phyloP scores from a whole-genome alignment of 495 filamentous ascomycete genomes.

The Penicillium pulvis region DNA sequence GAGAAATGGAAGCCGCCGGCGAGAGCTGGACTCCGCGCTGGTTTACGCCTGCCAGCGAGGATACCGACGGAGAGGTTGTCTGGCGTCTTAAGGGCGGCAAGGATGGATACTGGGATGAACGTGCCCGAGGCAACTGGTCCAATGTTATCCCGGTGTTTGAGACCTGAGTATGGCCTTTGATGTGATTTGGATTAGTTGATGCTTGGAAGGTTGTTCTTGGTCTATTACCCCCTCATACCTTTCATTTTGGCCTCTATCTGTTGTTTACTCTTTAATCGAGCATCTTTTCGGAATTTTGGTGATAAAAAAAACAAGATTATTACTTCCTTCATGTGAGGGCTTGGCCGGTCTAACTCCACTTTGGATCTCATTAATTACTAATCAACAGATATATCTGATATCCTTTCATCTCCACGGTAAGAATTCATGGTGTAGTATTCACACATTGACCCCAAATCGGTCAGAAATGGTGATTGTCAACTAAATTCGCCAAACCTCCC shows the following conservation, averaged over 20 bases:
- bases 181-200: background rate
- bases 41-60: constrained; percentile 6
- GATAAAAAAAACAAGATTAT: no score
- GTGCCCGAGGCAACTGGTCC: constrained; percentile 67
- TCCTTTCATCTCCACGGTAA: background rate
- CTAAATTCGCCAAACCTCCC: no score
- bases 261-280: background rate
- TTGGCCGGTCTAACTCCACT: background rate
- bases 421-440: no score
- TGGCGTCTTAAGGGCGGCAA: constrained; percentile 81
- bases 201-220: background rate
- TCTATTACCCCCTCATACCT: background rate
- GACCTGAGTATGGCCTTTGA: constrained; percentile 2
- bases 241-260: background rate
- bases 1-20: constrained; percentile 71
- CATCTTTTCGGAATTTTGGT: background rate
- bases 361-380: no score
- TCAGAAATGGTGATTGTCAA: no score
- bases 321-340: background rate
- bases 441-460: no score
- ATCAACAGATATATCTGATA: no score
- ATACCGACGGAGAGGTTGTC: constrained; percentile 4
- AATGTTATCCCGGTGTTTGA: constrained; percentile 75
- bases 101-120: constrained; percentile 91
- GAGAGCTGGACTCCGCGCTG: constrained; percentile 63